A percentile compares a stretch with the other conserved stretches of the same genome.
Evolutionary conservation across 106 monocot genomes (phyloP).

Genomic region (Dioscorea zingiberensis): DNA sequence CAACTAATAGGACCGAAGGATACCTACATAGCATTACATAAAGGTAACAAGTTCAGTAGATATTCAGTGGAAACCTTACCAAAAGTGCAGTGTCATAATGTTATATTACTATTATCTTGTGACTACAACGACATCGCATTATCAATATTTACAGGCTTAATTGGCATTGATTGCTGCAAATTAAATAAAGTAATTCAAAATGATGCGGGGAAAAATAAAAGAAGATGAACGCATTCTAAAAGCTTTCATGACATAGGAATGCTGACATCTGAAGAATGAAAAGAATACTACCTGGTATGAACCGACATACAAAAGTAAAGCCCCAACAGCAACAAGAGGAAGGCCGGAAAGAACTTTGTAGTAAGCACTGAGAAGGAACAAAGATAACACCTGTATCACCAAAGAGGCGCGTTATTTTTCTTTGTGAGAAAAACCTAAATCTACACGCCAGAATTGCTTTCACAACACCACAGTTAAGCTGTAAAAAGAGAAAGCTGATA

Average conservation of each 20-base stretch:
- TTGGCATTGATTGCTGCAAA: neutral
- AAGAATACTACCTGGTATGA: slow-evolving; percentile 79
- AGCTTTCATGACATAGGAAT: no score
- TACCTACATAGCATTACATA: slow-evolving; percentile 43
- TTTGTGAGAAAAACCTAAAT: neutral
- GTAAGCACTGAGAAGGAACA: slow-evolving; percentile 90
- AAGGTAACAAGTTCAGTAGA: neutral
- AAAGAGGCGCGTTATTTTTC: neutral
- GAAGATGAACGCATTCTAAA: no score
- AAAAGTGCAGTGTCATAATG: neutral
- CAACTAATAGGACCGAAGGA: slow-evolving; percentile 99
- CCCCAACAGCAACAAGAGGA: slow-evolving; percentile 82
- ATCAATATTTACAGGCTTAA: neutral
- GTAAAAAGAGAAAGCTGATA: no score
- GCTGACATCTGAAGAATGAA: neutral
- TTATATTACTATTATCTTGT: neutral
- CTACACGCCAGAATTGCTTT: no score
- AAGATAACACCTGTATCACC: slow-evolving; percentile 64
- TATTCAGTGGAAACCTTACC: neutral
- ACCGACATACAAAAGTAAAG: slow-evolving; percentile 94
- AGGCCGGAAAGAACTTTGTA: slow-evolving; percentile 69
- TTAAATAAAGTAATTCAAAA: no score
- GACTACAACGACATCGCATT: neutral
- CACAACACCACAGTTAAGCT: neutral
- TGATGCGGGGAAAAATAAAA: no score